phyloP scores from a whole-genome alignment of 345 rosid genomes.

The Balakata baccata region DNA sequence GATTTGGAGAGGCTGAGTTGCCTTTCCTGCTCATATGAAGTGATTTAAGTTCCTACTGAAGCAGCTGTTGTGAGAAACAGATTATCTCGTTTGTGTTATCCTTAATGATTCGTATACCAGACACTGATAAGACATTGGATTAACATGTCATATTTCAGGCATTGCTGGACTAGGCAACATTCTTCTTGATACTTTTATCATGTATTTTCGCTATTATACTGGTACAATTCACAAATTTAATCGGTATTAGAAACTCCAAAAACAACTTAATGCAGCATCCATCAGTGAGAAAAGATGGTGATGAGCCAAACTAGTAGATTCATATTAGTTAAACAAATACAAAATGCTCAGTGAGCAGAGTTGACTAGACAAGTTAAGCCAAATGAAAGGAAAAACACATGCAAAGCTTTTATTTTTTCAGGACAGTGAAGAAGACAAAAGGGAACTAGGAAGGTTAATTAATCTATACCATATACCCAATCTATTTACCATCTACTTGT shows the following conservation, averaged over 20 bases:
- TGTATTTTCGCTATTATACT: no score
- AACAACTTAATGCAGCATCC: neutral
- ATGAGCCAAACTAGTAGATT: constrained; percentile 5
- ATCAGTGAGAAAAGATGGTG: neutral
- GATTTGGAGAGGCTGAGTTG: no score
- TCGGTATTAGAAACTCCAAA: neutral
- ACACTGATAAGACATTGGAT: no score
- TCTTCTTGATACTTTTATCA: no score
- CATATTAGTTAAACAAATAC: constrained; percentile 7
- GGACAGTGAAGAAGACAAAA: constrained; percentile 22
- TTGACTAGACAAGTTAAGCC: constrained; percentile 1
- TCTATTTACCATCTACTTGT: constrained; percentile 21
- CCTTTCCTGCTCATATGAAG: no score
- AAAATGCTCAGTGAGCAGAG: constrained; percentile 21
- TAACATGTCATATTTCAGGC: no score
- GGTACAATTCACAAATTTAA: no score
- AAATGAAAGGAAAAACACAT: constrained; percentile 23
- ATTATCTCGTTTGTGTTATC: no score
- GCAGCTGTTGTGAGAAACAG: no score
- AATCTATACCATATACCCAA: constrained; percentile 38
- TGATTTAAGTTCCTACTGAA: no score
- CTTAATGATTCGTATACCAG: no score
- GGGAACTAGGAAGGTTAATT: constrained; percentile 29
- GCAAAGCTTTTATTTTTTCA: constrained; percentile 30
- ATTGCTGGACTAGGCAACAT: no score